Evolutionary conservation across 345 rosid species (phyloP), one percentile per base, ranked within the genome.

Genomic region (Ceriops tagal): DNA sequence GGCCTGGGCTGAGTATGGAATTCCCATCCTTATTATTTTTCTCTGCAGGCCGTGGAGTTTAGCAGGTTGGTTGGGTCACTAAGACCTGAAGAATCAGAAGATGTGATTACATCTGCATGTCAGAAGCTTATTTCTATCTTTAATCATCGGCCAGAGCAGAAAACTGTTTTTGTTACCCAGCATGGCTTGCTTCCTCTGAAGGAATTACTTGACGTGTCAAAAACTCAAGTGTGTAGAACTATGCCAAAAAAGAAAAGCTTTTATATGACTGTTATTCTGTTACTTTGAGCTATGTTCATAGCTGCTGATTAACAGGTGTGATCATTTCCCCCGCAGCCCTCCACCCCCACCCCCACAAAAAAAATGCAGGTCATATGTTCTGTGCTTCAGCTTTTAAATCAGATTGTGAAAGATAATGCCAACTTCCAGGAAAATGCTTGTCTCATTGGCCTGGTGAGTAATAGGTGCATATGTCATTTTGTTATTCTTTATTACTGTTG

Each of bases 371-470:
- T 90, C 73, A 85, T 78, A 75, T 85, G 88, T 80, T 83, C 93
- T 8, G 90, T 92, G 79, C 91, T 95, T 77, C 98, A 95, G 85
- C 91, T 92, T 27, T 80, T 95, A 74, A 95, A 95, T 62, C 89
- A 85, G 77, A 83, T 87, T 72, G 79, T 90, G 19, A 92, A 86
- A 81, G 97, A 95, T 72, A 92, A 90, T 73, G 77, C 91, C 8
- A 96, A 86, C 68, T 86, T 92, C 77, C 93, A 82, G 86, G 96
- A 95, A 86, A 92, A 95, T 81, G 99, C 99, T 72, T 95, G 99
- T 81, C 98, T 95, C 79, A 91, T 95, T 78, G 98, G 98, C 19
- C 35, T 77, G 73, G 81, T 77, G 27, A 64, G 70, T 34, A 22
- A 68, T 4, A 57, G 34, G 28, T 58, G 63, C 37, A 24, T 57